A percentile compares a stretch with the other conserved stretches of the same genome.
Evolutionary conservation across 176 grass and related monocot genomes (phyloP).

Genomic region (Musa troglodytarum): DNA sequence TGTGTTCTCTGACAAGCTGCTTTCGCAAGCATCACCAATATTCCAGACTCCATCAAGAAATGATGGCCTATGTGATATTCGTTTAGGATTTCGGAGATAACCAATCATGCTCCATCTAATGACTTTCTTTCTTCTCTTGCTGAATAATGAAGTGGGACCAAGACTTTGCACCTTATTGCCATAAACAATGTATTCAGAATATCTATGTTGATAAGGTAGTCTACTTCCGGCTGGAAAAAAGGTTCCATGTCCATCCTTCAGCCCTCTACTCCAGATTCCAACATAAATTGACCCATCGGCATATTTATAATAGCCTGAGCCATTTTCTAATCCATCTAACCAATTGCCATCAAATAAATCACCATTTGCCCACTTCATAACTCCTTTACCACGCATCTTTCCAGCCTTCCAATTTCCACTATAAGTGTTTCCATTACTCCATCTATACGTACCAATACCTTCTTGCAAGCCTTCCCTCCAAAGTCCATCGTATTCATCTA

Average conservation of each 20-base stretch:
- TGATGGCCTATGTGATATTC: slow-evolving; percentile 67
- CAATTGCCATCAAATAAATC: slow-evolving; percentile 73
- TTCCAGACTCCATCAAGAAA: slow-evolving; percentile 26
- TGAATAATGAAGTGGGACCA: slow-evolving; percentile 28
- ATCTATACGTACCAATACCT: slow-evolving; percentile 69
- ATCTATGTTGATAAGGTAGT: slow-evolving; percentile 55
- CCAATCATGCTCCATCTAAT: slow-evolving; percentile 35
- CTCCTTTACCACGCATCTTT: slow-evolving; percentile 77
- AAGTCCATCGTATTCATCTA: slow-evolving; percentile 65
- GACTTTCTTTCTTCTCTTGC: slow-evolving; percentile 35
- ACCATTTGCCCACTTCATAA: slow-evolving; percentile 82
- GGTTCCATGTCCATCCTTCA: slow-evolving; percentile 88
- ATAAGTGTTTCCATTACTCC: slow-evolving; percentile 68
- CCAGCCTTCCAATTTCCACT: slow-evolving; percentile 75
- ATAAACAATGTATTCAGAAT: slow-evolving; percentile 37
- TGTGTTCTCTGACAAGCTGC: slow-evolving; percentile 34
- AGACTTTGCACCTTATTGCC: slow-evolving; percentile 25
- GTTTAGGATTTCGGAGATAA: slow-evolving; percentile 34
- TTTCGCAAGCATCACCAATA: slow-evolving; percentile 44
- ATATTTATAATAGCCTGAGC: slow-evolving; percentile 72
- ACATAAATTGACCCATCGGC: slow-evolving; percentile 60
- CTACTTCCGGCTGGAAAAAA: slow-evolving; percentile 73
- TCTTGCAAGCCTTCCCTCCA: slow-evolving; percentile 93
- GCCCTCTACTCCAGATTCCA: slow-evolving; percentile 81
- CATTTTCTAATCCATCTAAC: slow-evolving; percentile 69